These are phyloP conservation scores for Talaromyces sp. DNA, from an alignment of 2,329 filamentous ascomycete genomes.

Conservation along the genomic window DNA sequence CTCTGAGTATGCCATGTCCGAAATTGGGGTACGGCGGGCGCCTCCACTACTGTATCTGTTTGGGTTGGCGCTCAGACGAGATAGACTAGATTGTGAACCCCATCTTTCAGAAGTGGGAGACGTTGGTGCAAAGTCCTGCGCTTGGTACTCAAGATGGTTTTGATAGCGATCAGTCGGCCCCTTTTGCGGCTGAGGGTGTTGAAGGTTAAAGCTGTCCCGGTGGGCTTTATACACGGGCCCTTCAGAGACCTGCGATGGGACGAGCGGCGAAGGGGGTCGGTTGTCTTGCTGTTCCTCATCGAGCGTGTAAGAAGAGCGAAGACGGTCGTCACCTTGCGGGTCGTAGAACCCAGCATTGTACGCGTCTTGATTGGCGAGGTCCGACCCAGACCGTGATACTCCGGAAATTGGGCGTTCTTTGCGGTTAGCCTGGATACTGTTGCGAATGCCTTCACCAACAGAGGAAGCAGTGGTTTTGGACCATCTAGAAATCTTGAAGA, in stretches of 20 bases:
- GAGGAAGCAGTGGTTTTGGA: constrained; percentile 93
- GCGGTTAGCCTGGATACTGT: constrained; percentile 50
- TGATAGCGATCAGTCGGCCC: constrained; percentile 59
- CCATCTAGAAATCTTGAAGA: constrained; percentile 94
- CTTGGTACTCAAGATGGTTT: constrained; percentile 56
- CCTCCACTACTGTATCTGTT: constrained; percentile 31
- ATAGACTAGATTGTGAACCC: constrained; percentile 39
- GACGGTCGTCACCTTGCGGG: constrained; percentile 39
- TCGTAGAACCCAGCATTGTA: constrained; percentile 42
- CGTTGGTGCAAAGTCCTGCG: constrained; percentile 46
- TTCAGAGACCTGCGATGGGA: constrained; percentile 53
- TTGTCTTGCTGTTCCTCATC: constrained; percentile 36
- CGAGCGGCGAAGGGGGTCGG: constrained; percentile 55
- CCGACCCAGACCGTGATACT: constrained; percentile 71
- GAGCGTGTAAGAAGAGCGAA: constrained; percentile 40
- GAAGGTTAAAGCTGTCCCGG: constrained; percentile 57
- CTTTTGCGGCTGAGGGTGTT: constrained; percentile 60
- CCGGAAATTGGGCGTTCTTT: constrained; percentile 58
- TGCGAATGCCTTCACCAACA: constrained; percentile 69
- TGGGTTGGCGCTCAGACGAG: constrained; percentile 19
- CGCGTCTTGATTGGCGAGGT: constrained; percentile 62
- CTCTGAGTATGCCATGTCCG: constrained; percentile 43
- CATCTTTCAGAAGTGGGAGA: constrained; percentile 42
- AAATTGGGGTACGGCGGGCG: constrained; percentile 41
- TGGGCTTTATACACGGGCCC: constrained; percentile 62